Base-by-base conservation (phyloP, 805 yeast genomes). In the Hagleromyces aurorensis region DNA sequence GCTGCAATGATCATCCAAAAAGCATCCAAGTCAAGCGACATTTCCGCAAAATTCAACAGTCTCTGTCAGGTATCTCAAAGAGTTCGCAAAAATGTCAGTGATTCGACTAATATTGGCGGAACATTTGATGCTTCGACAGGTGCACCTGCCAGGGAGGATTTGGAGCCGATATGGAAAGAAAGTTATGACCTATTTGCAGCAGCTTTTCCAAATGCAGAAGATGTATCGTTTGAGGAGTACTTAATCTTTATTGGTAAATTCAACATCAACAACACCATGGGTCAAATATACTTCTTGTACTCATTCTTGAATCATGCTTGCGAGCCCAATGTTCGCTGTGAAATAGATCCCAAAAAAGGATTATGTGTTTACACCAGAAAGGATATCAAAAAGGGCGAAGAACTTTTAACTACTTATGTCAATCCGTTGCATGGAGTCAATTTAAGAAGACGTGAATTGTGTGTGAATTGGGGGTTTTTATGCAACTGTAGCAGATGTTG, bases 231-330 rank as follows among this genome's bases (percentile, higher is more conserved):
- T 40, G 72, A 73, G 19, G 75, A 70, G 36, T 84, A 65, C 46
- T 52, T 80, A 51, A 58, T 54, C 33, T 72, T 72, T 55, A 55
- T 83, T 43, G 94, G 94, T 2, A 70, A 76, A 36, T 79, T 75
- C 48, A 79, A 81, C 54, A 70, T 83, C 43, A 83, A 83, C 55
- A 79, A 81, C 44, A 60, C 78, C 29, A 77, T 75, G 31, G 75
- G 79, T 2, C 70, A 74, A 27, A 46, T 81, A 11, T 83, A 64
- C 50, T 62, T 73, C 37, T 48, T 66, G 6, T 80, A 78, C 37
- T 73, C 91, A 0, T 81, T 80, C 47, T 58, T 83, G 45, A 83
- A 83, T 47, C 94, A 84, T 50, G 66, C 64, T 44, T 84, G 94
- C 59, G 73, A 67, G 22, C 87, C 91, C 2, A 82, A 77, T 45